Base-by-base conservation (phyloP, 2,329 filamentous ascomycete genomes). In the Sclerotinia glacialis region DNA sequence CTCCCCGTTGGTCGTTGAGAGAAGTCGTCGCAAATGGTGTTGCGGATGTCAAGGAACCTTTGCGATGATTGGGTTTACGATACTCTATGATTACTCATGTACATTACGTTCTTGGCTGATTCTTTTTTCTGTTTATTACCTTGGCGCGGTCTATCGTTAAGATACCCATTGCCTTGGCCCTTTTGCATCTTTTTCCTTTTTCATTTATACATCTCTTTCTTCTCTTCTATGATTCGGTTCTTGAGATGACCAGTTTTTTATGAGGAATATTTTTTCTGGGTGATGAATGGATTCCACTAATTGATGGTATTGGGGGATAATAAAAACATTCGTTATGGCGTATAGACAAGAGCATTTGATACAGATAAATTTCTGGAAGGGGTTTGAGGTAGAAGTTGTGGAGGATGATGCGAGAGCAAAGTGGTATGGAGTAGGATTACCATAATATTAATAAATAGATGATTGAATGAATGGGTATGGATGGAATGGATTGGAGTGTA, bases 21-120 rank as follows among this genome's bases (percentile, higher is more conserved):
- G 89, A 92, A 71, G 87, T 95, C 65, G 82, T 96, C 69, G 83
- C 83, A 72, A 81, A 86, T 68, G 88, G 88, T 69, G 88, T 88
- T 11, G 83, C 89, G 73, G 89, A 91, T 77, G 85, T 87, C 69
- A 89, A 91, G 78, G 75, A 82, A 65, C 85, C 86, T 46, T 78
- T 91, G 71, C 79, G 83, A 72, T 89, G 83, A 75, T 72, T 55
- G 60, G 34, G 7, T 53, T 53, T 16, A 53, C 8, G 26, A 21
- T n/a, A 53, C 49, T 53, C 49, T 42, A 65, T 59, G 63, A 65
- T 60, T 18, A 42, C 46, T 65, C 31, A 65, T 65, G 63, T 65
- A 65, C 47, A 65, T 60, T 65, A 65, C 54, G 63, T 65, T 65
- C 44, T 60, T 65, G 54, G 59, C 11, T 31, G 63, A 31, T 50